Base-by-base conservation (phyloP, 257 asterid genomes). In the Rhazya stricta region DNA sequence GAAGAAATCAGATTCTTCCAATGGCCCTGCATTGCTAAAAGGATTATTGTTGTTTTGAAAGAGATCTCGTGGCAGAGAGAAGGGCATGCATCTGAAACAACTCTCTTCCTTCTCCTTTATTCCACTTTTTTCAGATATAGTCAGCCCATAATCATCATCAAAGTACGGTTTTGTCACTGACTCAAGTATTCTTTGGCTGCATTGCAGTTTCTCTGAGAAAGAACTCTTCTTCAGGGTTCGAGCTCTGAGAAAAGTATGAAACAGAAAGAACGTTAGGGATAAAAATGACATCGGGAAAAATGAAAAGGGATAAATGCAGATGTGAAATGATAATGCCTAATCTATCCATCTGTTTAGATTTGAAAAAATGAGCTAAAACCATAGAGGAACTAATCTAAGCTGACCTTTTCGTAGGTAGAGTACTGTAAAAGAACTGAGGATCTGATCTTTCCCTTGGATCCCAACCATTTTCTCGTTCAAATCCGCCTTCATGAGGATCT, bases 351-450 rank as follows among this genome's bases (percentile, higher is more conserved):
- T 85, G 39, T 74, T 9, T 75, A 84, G 76, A 86, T 78, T 73
- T 79, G 79, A 72, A 81, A 79, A 37, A 41, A 54, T 46, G 61
- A 34, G 72, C 72, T 6, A 65, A 63, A 51, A 79, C 60, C 11
- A 9, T 11, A 54, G 32, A 23, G 45, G 8, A 10, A 18, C 45
- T n/a, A 29, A 25, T 29, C 13, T 43, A 34, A 50, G 65, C 32
- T 78, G 57, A 90, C 97, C 94, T 92, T 86, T 89, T 90, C 1
- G 85, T 43, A 41, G 84, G 88, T 66, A 67, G 84, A 75, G 78
- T 34, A 69, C 57, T 39, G 74, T 60, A 74, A 29, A 61, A 71
- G 74, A 70, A 77, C 19, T 63, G 76, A 71, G 74, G 50, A 65
- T 83, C 76, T 46, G 80, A 43, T 73, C 46, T 70, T 50, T 73